These are phyloP conservation scores for Coniophora puteana DNA, from an alignment of 1,284 basidiomycete genomes.

Conservation along the genomic window DNA sequence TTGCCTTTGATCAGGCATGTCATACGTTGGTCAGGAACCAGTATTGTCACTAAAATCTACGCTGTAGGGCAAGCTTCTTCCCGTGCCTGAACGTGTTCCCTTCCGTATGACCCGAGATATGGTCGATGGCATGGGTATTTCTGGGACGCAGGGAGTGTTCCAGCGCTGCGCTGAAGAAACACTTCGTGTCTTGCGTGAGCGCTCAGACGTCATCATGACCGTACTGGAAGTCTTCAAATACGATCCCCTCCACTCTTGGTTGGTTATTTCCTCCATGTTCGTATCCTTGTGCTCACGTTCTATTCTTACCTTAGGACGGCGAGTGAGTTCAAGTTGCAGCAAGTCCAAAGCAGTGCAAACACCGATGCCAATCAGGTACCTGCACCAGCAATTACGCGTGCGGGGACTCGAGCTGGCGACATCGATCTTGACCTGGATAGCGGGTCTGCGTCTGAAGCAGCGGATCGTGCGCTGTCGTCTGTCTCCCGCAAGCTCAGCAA, in stretches of 20 bases:
- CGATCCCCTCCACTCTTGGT: conserved; percentile 94
- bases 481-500: conserved; percentile 83
- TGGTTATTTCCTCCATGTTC: conserved; percentile 17
- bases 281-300: not conserved
- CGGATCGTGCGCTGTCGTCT: conserved; percentile 81
- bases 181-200: conserved; percentile 82
- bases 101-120: conserved; percentile 94
- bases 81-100: conserved; percentile 86
- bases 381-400: conserved; percentile 14
- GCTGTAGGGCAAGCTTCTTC: conserved; percentile 74
- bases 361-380: conserved; percentile 13
- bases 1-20: conserved; percentile 91
- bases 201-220: conserved; percentile 87
- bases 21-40: no score
- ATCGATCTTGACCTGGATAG: conserved; percentile 60
- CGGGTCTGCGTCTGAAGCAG: conserved; percentile 76
- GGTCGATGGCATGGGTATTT: conserved; percentile 90
- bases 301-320: conserved; percentile 52
- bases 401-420: conserved; percentile 26
- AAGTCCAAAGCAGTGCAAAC: conserved; percentile 42
- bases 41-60: not conserved
- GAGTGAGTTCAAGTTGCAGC: conserved; percentile 67
- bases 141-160: conserved; percentile 93
- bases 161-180: conserved; percentile 95
- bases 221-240: conserved; percentile 97